Evolutionary conservation across 805 yeast genomes (phyloP).

Genomic region (Yamadazyma insecticola): DNA sequence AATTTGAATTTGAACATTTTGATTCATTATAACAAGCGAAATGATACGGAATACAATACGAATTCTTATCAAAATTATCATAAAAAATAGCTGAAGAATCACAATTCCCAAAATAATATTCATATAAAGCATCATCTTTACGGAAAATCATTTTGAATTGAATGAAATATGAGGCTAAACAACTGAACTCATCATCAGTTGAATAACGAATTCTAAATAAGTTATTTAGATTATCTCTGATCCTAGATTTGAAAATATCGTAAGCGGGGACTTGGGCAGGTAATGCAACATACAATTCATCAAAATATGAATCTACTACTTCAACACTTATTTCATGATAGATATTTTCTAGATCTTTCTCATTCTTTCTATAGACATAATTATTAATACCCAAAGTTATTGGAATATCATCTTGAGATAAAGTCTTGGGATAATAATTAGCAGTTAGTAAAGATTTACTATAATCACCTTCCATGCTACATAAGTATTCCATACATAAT

Average conservation of each 20-base stretch:
- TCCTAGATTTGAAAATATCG: constrained; percentile 1
- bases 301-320: constrained; percentile 6
- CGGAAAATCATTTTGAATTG: constrained; percentile 9
- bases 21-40: constrained; percentile 5
- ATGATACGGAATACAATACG: constrained; percentile 5
- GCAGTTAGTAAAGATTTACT: constrained; percentile 4
- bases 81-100: constrained; percentile 6
- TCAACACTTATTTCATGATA: constrained; percentile 9
- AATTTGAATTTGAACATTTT: constrained; percentile 1
- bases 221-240: constrained; percentile 6
- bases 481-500: no score
- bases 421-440: constrained; percentile 8
- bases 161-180: constrained; percentile 8
- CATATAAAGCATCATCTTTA: constrained; percentile 4
- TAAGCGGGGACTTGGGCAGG: constrained; percentile 3
- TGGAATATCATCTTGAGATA: constrained; percentile 6
- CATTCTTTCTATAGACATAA: constrained; percentile 5
- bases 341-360: not conserved
- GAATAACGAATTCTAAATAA: constrained; percentile 7
- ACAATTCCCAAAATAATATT: constrained; percentile 11
- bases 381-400: constrained; percentile 9
- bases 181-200: constrained; percentile 4
- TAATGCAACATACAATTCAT: constrained; percentile 7
- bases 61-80: constrained; percentile 4
- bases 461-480: no score